These are phyloP conservation scores for Elsinoe batatas DNA, from an alignment of 2,329 filamentous ascomycete genomes.

Conservation along the genomic window DNA sequence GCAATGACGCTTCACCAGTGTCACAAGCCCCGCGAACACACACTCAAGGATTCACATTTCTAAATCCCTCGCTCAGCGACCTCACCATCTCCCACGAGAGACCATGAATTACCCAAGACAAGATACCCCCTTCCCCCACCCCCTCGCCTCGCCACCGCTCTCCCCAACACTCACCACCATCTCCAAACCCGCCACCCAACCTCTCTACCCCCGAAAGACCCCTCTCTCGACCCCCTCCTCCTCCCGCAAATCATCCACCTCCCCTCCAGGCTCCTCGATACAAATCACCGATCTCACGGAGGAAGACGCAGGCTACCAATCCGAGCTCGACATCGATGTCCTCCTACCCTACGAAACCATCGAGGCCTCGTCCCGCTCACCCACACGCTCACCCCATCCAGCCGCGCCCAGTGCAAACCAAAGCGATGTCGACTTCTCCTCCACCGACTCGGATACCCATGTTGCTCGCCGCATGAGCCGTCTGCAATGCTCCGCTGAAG, in stretches of 20 bases:
- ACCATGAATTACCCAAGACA: neutral
- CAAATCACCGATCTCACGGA: slow-evolving; percentile 35
- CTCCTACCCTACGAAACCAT: slow-evolving; percentile 36
- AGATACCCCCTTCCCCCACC: slow-evolving; percentile 10
- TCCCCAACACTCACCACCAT: slow-evolving; percentile 20
- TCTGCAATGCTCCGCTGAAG: neutral
- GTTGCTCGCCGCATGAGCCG: neutral
- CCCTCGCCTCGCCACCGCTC: slow-evolving; percentile 18
- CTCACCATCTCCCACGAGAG: neutral
- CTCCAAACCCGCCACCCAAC: neutral
- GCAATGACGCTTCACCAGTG: neutral
- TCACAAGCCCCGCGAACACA: neutral
- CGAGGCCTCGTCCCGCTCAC: slow-evolving; percentile 22
- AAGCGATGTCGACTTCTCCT: neutral
- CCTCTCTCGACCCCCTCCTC: neutral
- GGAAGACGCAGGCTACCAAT: slow-evolving; percentile 29
- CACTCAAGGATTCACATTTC: neutral
- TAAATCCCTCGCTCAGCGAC: neutral
- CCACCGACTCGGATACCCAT: neutral
- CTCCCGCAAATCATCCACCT: neutral
- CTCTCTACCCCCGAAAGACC: too few relatives aligned
- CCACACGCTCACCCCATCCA: neutral
- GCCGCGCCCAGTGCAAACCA: neutral
- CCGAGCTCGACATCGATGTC: slow-evolving; percentile 36
- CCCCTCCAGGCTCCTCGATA: slow-evolving; percentile 24